Base-by-base conservation (phyloP, 305 asterid genomes). In the Plantago coronopus region DNA sequence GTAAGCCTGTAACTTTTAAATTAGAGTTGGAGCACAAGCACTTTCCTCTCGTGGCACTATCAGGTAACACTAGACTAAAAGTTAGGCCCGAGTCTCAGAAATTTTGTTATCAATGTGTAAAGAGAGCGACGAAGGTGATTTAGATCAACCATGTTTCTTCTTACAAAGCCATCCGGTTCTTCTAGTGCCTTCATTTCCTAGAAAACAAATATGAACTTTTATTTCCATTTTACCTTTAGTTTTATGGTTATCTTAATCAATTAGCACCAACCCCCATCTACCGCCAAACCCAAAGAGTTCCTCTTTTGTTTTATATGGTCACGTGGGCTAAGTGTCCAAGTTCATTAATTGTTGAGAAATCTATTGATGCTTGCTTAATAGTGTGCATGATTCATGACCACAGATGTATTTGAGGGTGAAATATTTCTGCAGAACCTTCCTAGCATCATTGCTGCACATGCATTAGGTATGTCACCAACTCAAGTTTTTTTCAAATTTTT, bases 391-490 rank as follows among this genome's bases (percentile, higher is more conserved):
- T 68, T 61, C 43, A 55, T 70, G 61, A 53, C 69, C 71, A 56
- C 88, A 89, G 98, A 81, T 69, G 55, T 93, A 78, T 96, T 89
- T 15, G 96, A 84, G 80, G 97, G 98, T 54, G 95, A 91, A 71
- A 89, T 91, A 76, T 91, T 91, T 81, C 97, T 91, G 54, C 98
- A 91, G 78, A 91, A 91, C 77, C 88, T 91, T 68, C 98, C 98
- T 34, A 91, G 97, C 85, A 84, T 90, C 79, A 72, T 90, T 47
- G 61, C 95, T 69, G 95, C 91, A n/a, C 94, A 86, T 70, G 96
- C 83, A 63, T 73, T 90, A 61, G 97, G 97, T 90, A 79, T 67
- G 83, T 66, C 50, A 38, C 63, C 44, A 25, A 25, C 58, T 11
- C 51, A 46, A 62, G 29, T 61, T n/a, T 48, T 15, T 19, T 54